Conservation (phyloP, 2,329 filamentous ascomycete species). For the Colletotrichum navitas region DNA sequence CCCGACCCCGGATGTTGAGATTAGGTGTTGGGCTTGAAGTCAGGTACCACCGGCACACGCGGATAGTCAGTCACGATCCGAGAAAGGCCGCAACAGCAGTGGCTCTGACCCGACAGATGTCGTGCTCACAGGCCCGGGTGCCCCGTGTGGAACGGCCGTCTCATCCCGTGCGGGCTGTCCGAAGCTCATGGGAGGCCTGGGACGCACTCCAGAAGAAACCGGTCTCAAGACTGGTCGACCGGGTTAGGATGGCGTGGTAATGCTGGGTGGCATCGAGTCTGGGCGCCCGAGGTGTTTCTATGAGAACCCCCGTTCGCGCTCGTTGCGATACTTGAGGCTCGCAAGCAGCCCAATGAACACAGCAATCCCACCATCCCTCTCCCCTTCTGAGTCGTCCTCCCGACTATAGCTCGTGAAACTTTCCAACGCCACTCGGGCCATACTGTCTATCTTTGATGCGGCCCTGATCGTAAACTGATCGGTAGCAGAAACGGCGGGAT, state of each 20-base stretch:
- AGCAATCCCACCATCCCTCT: no score
- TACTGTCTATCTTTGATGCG: background rate
- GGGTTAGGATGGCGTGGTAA: background rate
- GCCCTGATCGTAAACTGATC: background rate
- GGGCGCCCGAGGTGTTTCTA: background rate
- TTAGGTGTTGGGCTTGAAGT: background rate
- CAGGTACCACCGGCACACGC: background rate
- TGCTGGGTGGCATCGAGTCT: constrained; percentile 2
- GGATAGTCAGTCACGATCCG: background rate
- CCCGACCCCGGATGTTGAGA: constrained; percentile 13
- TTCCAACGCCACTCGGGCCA: background rate
- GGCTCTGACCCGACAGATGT: no score
- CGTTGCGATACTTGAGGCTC: background rate
- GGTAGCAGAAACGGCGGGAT: constrained; percentile 7
- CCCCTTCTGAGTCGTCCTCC: background rate
- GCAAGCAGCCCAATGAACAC: background rate
- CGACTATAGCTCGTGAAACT: background rate
- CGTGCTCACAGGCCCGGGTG: background rate
- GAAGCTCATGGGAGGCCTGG: background rate
- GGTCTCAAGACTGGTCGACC: background rate
- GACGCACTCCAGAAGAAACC: background rate
- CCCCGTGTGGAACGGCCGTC: background rate
- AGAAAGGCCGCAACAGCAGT: background rate
- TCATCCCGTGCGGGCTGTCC: background rate
- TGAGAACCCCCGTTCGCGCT: constrained; percentile 2